A percentile compares a stretch with the other conserved stretches of the same genome.
phyloP scores from a whole-genome alignment of 2,329 filamentous ascomycete species.

The Apiospora kogelbergensis region DNA sequence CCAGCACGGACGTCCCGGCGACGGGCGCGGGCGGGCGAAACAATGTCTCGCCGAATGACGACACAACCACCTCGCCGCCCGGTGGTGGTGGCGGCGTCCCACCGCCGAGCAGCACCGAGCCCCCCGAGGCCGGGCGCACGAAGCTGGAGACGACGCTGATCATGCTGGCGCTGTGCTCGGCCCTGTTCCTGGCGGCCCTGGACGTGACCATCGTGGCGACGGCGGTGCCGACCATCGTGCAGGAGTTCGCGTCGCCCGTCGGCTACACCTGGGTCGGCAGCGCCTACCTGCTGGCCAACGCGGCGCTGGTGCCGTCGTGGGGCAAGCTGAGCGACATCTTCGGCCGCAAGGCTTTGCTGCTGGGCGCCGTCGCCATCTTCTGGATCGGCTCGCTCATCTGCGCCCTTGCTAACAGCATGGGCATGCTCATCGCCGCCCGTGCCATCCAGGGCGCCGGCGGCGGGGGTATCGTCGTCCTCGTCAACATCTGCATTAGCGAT shows the following conservation, averaged over 20 bases:
- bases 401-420: slow-evolving; percentile 49
- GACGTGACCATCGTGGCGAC: slow-evolving; percentile 66
- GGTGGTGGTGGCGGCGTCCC: background rate
- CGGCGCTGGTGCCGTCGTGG: slow-evolving; percentile 68
- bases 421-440: slow-evolving; percentile 53
- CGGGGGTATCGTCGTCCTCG: slow-evolving; percentile 58
- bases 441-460: slow-evolving; percentile 58
- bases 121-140: slow-evolving; percentile 20
- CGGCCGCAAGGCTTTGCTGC: slow-evolving; percentile 55
- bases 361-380: slow-evolving; percentile 52
- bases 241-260: slow-evolving; percentile 62
- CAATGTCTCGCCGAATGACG: background rate
- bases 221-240: slow-evolving; percentile 64
- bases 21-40: background rate
- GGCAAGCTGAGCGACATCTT: slow-evolving; percentile 61
- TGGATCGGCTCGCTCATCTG: slow-evolving; percentile 55
- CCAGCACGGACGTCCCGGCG: background rate
- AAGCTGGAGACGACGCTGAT: slow-evolving; percentile 30
- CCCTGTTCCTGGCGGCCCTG: slow-evolving; percentile 53
- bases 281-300: slow-evolving; percentile 70
- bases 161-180: slow-evolving; percentile 31
- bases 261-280: slow-evolving; percentile 80
- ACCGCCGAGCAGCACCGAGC: background rate
- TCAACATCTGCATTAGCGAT: slow-evolving; percentile 60
- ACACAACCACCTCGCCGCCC: background rate